Evolutionary conservation across 2,329 filamentous ascomycete genomes (phyloP), one percentile per base, ranked within the genome.

Genomic region (Pestalotiopsis sp.): DNA sequence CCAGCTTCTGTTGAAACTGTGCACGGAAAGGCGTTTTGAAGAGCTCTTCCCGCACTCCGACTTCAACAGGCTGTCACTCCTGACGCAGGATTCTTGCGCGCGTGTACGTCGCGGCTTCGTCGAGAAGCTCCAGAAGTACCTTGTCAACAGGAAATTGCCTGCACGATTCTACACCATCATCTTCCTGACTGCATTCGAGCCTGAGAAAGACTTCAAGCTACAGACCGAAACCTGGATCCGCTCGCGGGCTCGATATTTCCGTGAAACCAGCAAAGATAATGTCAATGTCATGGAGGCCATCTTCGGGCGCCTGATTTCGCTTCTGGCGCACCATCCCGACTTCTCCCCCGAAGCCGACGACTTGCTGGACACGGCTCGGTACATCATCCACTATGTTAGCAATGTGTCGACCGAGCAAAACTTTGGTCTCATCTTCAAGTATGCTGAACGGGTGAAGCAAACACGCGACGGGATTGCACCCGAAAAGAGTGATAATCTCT

Each of bases 281-380:
- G 64, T 66, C 23, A 64, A 64, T 9, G 86, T 92, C 7, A 89
- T 99, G 83, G 95, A 98, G 80, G 88, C 90, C 25, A 87, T 92
- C 13, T 92, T 98, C 77, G 90, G 93, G 31, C 90, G 96, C 9
- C 87, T 98, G 41, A 85, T 99, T 66, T 96, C 94, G 63, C 83
- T 99, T 58, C 86, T 99, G 58, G 95, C 95, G 4, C 95, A 98
- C 78, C 96, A 99, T 78, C 95, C 95, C 1, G 96, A 99, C 79
- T 98, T 95, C 73, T 90, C 88, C 70, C 79, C 85, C 1, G 86
- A 89, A 5, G 81, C 90, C 2, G 86, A 89, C 14, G 91, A 94
- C 62, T 82, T 98, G 63, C 85, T 90, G 59, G 93, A 97, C 76
- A 95, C 97, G 78, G 91, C 93, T 5, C 90, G 91, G 73, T 99